Conservation (phyloP, 306 rosid genomes). For the Pterocarpus macrocarpus region DNA sequence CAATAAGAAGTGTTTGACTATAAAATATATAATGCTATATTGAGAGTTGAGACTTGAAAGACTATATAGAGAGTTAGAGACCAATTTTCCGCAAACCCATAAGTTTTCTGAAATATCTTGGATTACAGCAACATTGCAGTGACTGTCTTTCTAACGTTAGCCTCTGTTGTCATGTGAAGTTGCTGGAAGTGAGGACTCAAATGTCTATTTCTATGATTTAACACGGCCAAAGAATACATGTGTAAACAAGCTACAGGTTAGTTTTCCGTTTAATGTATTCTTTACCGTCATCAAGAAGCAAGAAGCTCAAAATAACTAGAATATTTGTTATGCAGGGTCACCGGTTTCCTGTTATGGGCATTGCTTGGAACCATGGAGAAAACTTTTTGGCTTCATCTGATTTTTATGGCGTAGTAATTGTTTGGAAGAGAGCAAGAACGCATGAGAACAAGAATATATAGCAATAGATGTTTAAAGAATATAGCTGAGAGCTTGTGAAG, state of each 20-base stretch:
- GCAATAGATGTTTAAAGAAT: conserved; percentile 24
- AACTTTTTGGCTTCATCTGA: conserved; percentile 95
- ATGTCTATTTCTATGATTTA: conserved; percentile 94
- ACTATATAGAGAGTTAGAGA: neutral
- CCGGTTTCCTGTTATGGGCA: conserved; percentile 86
- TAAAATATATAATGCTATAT: neutral
- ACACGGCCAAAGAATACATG: conserved; percentile 93
- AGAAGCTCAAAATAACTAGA: conserved; percentile 40
- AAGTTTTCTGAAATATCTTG: conserved; percentile 28
- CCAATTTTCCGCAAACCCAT: neutral
- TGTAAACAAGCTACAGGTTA: conserved; percentile 96
- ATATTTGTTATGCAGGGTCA: conserved; percentile 79
- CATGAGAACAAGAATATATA: conserved; percentile 54
- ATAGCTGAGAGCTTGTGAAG: conserved; percentile 39
- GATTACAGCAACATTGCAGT: neutral
- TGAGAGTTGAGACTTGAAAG: neutral
- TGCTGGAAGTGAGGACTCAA: conserved; percentile 98
- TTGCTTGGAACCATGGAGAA: conserved; percentile 97
- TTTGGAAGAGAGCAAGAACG: conserved; percentile 93
- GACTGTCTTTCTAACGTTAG: conserved; percentile 47
- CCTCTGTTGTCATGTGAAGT: conserved; percentile 61
- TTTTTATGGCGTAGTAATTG: conserved; percentile 87
- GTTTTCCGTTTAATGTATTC: conserved; percentile 24
- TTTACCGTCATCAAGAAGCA: conserved; percentile 17
- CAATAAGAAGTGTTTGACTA: conserved; percentile 6